Evolutionary conservation across 2,329 filamentous ascomycete genomes (phyloP), one percentile per base, ranked within the genome.

Genomic region (Sphaerostilbella broomeana): DNA sequence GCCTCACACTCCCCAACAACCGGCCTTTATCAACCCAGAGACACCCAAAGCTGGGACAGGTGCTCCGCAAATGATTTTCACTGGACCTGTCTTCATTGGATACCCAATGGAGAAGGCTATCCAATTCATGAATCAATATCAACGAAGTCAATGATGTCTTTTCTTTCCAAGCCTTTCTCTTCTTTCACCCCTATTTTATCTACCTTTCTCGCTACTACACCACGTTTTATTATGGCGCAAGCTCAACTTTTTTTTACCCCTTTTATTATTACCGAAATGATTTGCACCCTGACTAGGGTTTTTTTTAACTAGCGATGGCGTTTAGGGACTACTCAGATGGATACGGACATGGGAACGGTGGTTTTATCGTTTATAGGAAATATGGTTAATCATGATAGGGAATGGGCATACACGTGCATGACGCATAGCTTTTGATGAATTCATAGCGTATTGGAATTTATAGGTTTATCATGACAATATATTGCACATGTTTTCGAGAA

Each of bases 11-110:
- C 16, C 31, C 16, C 44, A 49, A 1, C 68, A 70, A 47, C 75
- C 76, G 15, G 57, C 72, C 1, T 78, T 79, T 40, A 61, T 80
- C 50, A 72, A 72, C 47, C 57, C 69, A 27, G 54, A 59, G 38
- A 45, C 61, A 25, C 36, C 53, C 33, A 59, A 65, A 48, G 53
- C 52, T 38, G 49, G 49, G 5, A 45, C 47, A 26, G 56, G 51
- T 8, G 49, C 50, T 8, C 76, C 85, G 8, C 81, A 84, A 51
- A 84, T 95, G 75, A 70, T 94, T 0, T 95, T 95, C 56, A 94
- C 86, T 7, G 90, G 90, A 0, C 90, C 90, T 0, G 88, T 95
- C 0, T 95, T 95, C 55, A 86, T 97, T 52, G 90, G 90, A 0
- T 95, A 95, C 54, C 79, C 83, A 8, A 75, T 87, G 45, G 86